Evolutionary conservation across 257 asterid genomes (phyloP).

Genomic region (Solanum habrochaites): DNA sequence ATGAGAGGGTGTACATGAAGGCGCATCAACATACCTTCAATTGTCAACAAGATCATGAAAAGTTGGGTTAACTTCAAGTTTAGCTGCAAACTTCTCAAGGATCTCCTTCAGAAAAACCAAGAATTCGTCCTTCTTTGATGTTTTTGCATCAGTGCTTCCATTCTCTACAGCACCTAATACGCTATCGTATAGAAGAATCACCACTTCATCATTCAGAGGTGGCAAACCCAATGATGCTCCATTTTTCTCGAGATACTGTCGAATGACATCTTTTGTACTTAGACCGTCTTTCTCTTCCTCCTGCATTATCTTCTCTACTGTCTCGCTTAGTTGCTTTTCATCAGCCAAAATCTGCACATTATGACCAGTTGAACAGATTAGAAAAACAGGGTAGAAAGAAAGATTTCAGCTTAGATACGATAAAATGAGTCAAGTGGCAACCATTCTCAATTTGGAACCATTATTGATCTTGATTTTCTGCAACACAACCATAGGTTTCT

Average conservation of each 20-base stretch:
- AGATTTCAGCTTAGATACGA: background rate
- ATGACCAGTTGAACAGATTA: background rate
- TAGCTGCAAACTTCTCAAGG: slow-evolving; percentile 39
- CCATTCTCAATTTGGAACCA: slow-evolving; percentile 52
- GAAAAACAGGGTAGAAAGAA: background rate
- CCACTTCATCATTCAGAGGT: slow-evolving; percentile 32
- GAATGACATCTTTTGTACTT: slow-evolving; percentile 10
- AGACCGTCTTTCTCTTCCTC: slow-evolving; percentile 7
- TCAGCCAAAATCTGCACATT: slow-evolving; percentile 30
- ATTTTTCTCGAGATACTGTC: slow-evolving; percentile 27
- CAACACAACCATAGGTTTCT: slow-evolving; percentile 20
- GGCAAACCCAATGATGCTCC: slow-evolving; percentile 36
- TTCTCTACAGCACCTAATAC: slow-evolving; percentile 23
- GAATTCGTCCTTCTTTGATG: slow-evolving; percentile 12
- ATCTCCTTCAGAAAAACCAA: slow-evolving; percentile 20
- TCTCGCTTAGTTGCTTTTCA: slow-evolving; percentile 16
- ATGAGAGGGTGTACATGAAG: background rate
- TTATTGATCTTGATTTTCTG: slow-evolving; percentile 31
- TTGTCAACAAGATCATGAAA: slow-evolving; percentile 22
- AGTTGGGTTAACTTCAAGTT: slow-evolving; percentile 41
- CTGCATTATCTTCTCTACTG: slow-evolving; percentile 18
- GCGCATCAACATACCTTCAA: background rate
- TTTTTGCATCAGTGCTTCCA: background rate
- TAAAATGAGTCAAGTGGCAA: slow-evolving; percentile 1
- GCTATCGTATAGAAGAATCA: slow-evolving; percentile 22